Conservation (phyloP, 495 filamentous ascomycete genomes). For the Penicillium angulare region DNA sequence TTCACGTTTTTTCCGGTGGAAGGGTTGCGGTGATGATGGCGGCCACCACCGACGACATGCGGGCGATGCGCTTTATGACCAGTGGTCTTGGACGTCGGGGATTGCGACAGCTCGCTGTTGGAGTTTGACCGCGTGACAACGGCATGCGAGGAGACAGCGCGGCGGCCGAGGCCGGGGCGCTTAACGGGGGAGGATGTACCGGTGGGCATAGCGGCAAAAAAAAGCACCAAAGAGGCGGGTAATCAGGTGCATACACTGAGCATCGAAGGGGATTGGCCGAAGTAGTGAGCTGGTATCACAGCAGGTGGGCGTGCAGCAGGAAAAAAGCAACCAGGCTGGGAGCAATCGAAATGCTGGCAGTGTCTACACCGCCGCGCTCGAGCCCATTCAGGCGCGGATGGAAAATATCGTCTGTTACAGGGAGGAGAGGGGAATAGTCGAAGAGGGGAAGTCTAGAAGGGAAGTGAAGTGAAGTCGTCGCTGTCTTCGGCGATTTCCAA, state of each 20-base stretch:
- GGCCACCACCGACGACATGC: constrained; percentile 46
- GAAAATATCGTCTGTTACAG: not conserved
- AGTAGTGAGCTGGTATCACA: constrained; percentile 25
- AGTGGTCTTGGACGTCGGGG: constrained; percentile 32
- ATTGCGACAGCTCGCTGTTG: constrained; percentile 36
- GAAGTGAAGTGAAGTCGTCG: constrained; percentile 7
- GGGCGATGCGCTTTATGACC: constrained; percentile 35
- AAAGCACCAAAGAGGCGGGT: constrained; percentile 20
- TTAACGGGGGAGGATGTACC: constrained; percentile 46
- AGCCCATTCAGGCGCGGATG: constrained; percentile 3
- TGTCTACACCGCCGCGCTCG: constrained; percentile 20
- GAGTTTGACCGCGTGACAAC: constrained; percentile 40
- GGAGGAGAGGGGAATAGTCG: not conserved
- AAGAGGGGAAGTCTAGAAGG: not conserved
- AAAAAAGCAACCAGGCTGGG: constrained; percentile 25
- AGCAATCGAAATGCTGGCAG: constrained; percentile 14
- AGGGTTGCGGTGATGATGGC: constrained; percentile 43
- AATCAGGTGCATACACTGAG: constrained; percentile 22
- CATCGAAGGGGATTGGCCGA: constrained; percentile 34
- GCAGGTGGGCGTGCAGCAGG: constrained; percentile 26
- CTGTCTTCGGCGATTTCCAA: constrained; percentile 27
- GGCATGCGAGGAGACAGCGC: constrained; percentile 48
- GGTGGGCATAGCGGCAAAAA: constrained; percentile 40
- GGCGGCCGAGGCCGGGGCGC: constrained; percentile 47
- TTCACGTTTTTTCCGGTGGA: constrained; percentile 43